phyloP scores from a whole-genome alignment of 345 rosid species.

The Lenwebbia sp. region DNA sequence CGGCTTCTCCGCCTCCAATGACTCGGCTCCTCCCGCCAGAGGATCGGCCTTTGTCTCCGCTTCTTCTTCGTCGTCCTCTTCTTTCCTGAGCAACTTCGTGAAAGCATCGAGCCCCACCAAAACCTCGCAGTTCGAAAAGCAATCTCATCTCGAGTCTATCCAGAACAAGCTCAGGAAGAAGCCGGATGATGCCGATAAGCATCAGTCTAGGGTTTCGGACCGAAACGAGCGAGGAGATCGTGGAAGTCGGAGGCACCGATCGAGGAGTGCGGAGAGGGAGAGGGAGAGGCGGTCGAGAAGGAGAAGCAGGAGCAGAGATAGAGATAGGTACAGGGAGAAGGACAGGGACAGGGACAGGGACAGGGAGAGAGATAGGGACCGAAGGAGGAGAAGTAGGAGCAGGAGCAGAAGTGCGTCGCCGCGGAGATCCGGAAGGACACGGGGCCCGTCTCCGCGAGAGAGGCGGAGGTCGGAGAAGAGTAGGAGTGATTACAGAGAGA shows the following conservation, averaged over 20 bases:
- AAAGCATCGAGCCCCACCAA: conserved; percentile 54
- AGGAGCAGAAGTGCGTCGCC: conserved; percentile 28
- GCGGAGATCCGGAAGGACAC: conserved; percentile 16
- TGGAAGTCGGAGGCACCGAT: conserved; percentile 8
- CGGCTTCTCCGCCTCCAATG: conserved; percentile 63
- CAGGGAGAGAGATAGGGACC: neutral
- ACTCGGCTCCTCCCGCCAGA: conserved; percentile 52
- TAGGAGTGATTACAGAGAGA: neutral
- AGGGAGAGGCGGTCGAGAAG: conserved; percentile 25
- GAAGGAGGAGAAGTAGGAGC: conserved; percentile 13
- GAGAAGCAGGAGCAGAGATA: conserved; percentile 31
- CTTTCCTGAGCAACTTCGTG: conserved; percentile 65
- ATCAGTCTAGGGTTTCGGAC: conserved; percentile 14
- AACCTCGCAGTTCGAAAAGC: conserved; percentile 32
- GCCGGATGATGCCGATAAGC: conserved; percentile 3
- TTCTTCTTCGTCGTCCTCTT: conserved; percentile 38
- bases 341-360: conserved; percentile 9
- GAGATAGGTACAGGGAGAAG: conserved; percentile 23
- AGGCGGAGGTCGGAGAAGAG: conserved; percentile 23
- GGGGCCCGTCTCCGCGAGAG: neutral
- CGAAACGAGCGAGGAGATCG: neutral
- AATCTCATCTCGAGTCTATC: conserved; percentile 54
- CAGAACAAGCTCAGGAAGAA: conserved; percentile 68
- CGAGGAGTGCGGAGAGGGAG: conserved; percentile 24
- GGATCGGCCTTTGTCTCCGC: conserved; percentile 30